Evolutionary conservation across 2,329 filamentous ascomycete species (phyloP), one percentile per base, ranked within the genome.

Genomic region (Elsinoe ampelina): DNA sequence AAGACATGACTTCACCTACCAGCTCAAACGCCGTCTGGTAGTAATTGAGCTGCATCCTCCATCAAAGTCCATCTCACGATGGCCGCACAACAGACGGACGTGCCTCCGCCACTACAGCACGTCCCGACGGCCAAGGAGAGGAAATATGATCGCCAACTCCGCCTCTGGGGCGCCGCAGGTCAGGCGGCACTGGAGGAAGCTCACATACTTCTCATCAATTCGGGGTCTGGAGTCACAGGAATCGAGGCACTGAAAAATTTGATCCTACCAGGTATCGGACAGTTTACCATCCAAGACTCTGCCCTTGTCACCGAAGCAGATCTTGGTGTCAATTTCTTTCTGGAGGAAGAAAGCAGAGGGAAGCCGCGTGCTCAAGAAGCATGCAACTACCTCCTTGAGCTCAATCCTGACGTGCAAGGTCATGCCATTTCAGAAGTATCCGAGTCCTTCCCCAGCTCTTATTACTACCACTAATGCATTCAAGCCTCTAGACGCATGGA

Each of bases 231-330:
- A 8, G 87, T 90, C 1, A 87, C 90, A 34, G 93, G 91, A 12
- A 80, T 95, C 11, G 93, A 98, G 72, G 85, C 91, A 0, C 79
- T 98, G 60, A 98, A 98, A 78, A 98, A 98, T 68, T 81, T 98
- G n/a, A 88, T 98, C 2, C 76, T 98, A 7, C 93, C 93, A 58
- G 89, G 91, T 2, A 87, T 97, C 64, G 95, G 93, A 7, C 82
- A 83, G 22, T 98, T 96, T 70, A 95, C 89, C 0, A 95, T 98
- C 60, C 85, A 87, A 54, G 93, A 98, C 66, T 83, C 86, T 5
- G 81, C 83, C 1, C 70, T 79, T 2, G 91, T 98, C n/a, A 77
- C 76, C 1, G 85, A 95, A 63, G 78, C 83, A 41, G 93, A 98
- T 66, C 76, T 98, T 39, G 93, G 95, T 3, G 86, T 96, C 61